These are phyloP conservation scores for Podospora tetraspora DNA, from an alignment of 495 filamentous ascomycete species.

Conservation along the genomic window DNA sequence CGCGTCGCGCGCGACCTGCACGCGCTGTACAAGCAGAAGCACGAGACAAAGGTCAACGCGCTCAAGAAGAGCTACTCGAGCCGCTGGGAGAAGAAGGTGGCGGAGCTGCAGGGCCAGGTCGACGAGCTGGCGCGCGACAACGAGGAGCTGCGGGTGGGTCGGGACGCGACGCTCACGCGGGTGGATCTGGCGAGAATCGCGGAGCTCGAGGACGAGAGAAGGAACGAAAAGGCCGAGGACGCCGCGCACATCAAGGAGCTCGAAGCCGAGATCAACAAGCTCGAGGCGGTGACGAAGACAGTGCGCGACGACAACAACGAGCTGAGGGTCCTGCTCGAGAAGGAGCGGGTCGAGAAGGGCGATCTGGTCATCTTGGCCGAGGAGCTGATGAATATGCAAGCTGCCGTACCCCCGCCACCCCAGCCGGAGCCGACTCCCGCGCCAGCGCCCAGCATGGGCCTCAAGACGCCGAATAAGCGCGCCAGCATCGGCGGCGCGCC, in stretches of 20 bases:
- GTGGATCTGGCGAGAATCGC: conserved; percentile 45
- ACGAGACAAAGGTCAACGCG: conserved; percentile 88
- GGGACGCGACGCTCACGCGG: conserved; percentile 60
- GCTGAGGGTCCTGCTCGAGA: conserved; percentile 59
- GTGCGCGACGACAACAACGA: conserved; percentile 61
- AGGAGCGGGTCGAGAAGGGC: conserved; percentile 85
- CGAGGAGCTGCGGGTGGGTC: conserved; percentile 60
- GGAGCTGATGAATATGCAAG: conserved; percentile 67
- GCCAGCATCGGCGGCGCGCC: conserved; percentile 1
- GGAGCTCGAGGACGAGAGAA: conserved; percentile 44
- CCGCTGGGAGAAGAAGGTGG: conserved; percentile 79
- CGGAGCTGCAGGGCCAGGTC: conserved; percentile 65
- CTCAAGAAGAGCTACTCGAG: conserved; percentile 92
- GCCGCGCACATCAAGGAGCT: conserved; percentile 52
- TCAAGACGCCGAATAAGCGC: background rate
- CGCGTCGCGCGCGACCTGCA: conserved; percentile 86
- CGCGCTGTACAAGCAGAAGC: conserved; percentile 90
- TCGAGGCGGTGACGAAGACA: conserved; percentile 61
- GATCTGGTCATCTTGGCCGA: conserved; percentile 90
- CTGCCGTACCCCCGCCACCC: conserved; percentile 3
- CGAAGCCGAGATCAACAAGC: conserved; percentile 61
- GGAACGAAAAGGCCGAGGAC: conserved; percentile 46
- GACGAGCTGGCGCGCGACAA: conserved; percentile 64
- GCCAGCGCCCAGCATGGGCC: background rate
- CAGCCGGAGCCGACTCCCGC: background rate